Base-by-base conservation (phyloP, 306 rosid genomes). In the Astragalus glycyphyllos region DNA sequence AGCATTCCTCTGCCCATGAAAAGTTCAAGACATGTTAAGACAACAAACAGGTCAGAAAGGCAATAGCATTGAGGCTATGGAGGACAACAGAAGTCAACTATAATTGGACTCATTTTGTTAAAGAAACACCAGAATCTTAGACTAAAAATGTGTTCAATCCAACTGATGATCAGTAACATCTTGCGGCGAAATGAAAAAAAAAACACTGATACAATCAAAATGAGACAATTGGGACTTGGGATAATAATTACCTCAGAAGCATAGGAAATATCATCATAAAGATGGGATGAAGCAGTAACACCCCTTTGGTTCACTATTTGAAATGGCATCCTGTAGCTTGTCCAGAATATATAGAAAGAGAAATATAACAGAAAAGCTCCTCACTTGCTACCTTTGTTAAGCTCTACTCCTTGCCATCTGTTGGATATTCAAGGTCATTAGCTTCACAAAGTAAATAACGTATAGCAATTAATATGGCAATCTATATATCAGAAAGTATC, bases 301-400 rank as follows among this genome's bases (percentile, higher is more conserved):
- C 86, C 86, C 79, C 89, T 83, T 65, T 84, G 86, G 62, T 84
- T 88, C 90, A 78, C 84, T 57, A 86, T 35, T 81, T 90, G 89
- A 73, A 80, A 90, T 79, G 92, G 92, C 97, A 90, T 90, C 69
- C 82, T 78, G 81, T 76, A 72, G 78, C 75, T 76, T 68, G 74
- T 78, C 81, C 76, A 48, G 71, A 64, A 73, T 72, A 59, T 47
- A 26, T 44, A 23, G 13, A 69, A 80, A 56, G 55, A 38, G 13
- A 29, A 57, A n/a, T 59, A 56, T 23, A 13, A 60, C 57, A 8
- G 37, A 63, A 71, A 78, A 78, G 4, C 12, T 26, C 68, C 81
- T 78, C 77, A 66, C 76, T 81, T 62, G 71, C 64, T 55, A 58
- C 77, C 65, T 11, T 62, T 32, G 69, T 73, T 58, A 65, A 5